Conservation (phyloP, 768 basidiomycete genomes). For the Lactifluus piperatus region DNA sequence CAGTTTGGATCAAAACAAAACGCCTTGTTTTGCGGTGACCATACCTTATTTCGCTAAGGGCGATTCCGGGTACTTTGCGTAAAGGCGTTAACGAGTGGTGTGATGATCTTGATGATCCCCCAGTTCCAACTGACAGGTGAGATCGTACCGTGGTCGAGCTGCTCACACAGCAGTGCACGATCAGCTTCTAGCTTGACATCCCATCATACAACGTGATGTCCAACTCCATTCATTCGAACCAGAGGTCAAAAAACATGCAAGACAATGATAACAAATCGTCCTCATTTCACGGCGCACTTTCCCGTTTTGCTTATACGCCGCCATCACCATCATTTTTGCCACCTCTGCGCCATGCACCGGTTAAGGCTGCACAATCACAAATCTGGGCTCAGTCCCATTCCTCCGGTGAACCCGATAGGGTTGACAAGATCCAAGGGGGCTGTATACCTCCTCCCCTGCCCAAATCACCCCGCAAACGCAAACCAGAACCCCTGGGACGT, state of each 20-base stretch:
- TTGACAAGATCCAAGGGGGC: too few relatives aligned
- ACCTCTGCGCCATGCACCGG: not conserved
- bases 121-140: too few relatives aligned
- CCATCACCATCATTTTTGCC: not conserved
- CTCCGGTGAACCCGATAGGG: not conserved
- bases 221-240: not conserved
- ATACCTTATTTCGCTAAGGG: too few relatives aligned
- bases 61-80: too few relatives aligned
- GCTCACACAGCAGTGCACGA: too few relatives aligned
- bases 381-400: not conserved
- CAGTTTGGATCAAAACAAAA: too few relatives aligned
- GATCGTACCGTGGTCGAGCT: too few relatives aligned
- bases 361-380: not conserved
- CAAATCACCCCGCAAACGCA: not conserved
- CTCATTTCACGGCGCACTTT: not conserved
- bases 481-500: not conserved
- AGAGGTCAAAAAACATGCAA: not conserved
- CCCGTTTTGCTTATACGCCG: not conserved
- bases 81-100: too few relatives aligned
- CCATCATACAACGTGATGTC: not conserved
- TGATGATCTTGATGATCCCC: too few relatives aligned
- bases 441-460: too few relatives aligned
- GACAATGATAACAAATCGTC: not conserved
- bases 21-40: too few relatives aligned
- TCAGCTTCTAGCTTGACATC: not conserved